Evolutionary conservation across 139 green algal species (phyloP).

Genomic region (Tetradesmus lagerheimii): DNA sequence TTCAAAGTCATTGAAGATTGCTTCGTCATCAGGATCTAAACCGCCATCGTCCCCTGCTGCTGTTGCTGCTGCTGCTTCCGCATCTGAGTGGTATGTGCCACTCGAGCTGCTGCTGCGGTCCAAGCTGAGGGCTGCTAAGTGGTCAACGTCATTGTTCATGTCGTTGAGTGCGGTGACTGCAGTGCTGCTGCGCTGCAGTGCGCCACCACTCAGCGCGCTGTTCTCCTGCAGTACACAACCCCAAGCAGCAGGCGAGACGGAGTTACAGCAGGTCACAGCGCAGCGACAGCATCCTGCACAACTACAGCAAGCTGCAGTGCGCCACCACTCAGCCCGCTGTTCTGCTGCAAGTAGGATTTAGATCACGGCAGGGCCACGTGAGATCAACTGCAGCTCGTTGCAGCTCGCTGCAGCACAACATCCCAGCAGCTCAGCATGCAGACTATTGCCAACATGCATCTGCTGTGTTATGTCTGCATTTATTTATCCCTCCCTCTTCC

Average conservation of each 20-base stretch:
- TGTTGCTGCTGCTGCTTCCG: neutral
- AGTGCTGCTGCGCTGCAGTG: constrained; percentile 37
- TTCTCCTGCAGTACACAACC: neutral
- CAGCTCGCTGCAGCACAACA: too few relatives aligned
- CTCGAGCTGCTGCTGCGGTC: neutral
- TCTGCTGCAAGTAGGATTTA: too few relatives aligned
- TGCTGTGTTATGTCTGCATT: too few relatives aligned
- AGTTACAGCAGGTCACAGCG: too few relatives aligned
- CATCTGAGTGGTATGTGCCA: neutral
- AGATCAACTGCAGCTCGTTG: too few relatives aligned
- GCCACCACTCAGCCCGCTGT: neutral
- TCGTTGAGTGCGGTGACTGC: neutral
- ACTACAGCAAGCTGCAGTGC: too few relatives aligned
- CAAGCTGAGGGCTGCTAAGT: neutral
- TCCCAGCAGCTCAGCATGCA: too few relatives aligned
- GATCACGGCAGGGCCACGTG: too few relatives aligned
- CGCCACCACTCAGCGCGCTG: neutral
- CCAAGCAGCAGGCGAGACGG: neutral
- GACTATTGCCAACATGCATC: too few relatives aligned
- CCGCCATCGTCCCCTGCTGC: neutral
- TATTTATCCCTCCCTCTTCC: too few relatives aligned
- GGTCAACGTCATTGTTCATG: neutral
- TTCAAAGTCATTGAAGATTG: constrained; percentile 34
- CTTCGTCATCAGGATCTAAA: constrained; percentile 37
- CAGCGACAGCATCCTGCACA: too few relatives aligned